Base-by-base conservation (phyloP, 345 rosid species). In the Cardamine chenopodiifolia region DNA sequence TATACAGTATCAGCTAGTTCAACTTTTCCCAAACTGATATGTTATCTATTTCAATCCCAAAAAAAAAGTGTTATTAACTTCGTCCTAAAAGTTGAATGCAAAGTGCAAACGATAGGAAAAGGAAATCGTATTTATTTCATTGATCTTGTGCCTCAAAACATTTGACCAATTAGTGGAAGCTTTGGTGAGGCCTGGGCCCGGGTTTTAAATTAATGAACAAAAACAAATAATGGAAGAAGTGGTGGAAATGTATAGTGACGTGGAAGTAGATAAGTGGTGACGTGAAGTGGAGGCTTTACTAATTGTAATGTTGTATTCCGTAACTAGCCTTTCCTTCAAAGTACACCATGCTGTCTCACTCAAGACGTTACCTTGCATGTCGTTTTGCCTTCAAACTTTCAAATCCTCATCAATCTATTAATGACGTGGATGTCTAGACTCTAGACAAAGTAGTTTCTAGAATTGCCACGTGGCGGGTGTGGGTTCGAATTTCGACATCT, bases 211-310 rank as follows among this genome's bases (percentile, higher is more conserved):
- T 20, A 62, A 32, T 53, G 74, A 62, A 47, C 48, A 11, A 49
- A 48, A 65, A 26, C 42, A 50, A 26, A 15, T 10, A 34, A 49
- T 49, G 55, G 20, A 14, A 62, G 58, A 76, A 68, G 64, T 68
- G 79, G 79, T 76, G 79, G 70, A 39, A 62, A 69, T 42, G 0
- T 50, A 69, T 58, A 62, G 74, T 69, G 74, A 76, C 74, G 79
- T 69, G 65, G 64, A 69, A 76, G 79, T 31, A 76, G 70, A 76
- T 76, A 69, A 76, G 79, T 76, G 74, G 69, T 68, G 63, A 40
- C 35, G 79, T 52, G 63, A 68, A 37, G 68, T 67, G 72, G 56
- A 19, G 47, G 75, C n/a, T 53, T 68, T 62, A 31, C 9, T 52
- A 52, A 29, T 31, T 56, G 62, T 58, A 29, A 35, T 6, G 35